Conservation (phyloP, 2,329 filamentous ascomycete genomes). For the Neonectria sp. region DNA sequence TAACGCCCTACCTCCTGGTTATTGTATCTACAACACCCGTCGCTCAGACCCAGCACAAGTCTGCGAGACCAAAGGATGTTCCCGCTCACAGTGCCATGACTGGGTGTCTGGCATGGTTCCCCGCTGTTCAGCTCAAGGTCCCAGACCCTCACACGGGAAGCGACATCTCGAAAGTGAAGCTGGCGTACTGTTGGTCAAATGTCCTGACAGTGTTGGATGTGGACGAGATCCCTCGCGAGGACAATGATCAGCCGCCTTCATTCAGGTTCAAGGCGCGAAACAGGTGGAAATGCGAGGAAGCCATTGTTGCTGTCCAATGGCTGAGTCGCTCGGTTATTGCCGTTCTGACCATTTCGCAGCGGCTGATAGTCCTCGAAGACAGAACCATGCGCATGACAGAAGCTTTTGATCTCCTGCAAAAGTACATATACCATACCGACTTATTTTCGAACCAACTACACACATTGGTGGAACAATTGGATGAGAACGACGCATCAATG, state of each 20-base stretch:
- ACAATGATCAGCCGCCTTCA: constrained; percentile 83
- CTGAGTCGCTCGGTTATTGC: constrained; percentile 92
- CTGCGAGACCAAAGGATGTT: constrained; percentile 90
- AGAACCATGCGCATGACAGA: constrained; percentile 91
- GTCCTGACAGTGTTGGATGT: constrained; percentile 95
- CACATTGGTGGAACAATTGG: constrained; percentile 86
- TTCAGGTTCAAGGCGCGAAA: constrained; percentile 87
- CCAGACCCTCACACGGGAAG: constrained; percentile 77
- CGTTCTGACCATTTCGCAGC: constrained; percentile 93
- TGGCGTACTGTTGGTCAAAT: constrained; percentile 99
- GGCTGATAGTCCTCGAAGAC: constrained; percentile 93
- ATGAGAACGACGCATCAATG: constrained; percentile 90
- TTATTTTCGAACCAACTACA: constrained; percentile 91
- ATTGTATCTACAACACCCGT: constrained; percentile 98
- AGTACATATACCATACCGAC: constrained; percentile 93
- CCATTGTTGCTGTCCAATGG: constrained; percentile 98
- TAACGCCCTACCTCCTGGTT: constrained; percentile 95
- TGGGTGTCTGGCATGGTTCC: constrained; percentile 97
- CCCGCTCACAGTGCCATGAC: constrained; percentile 92
- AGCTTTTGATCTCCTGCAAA: constrained; percentile 91
- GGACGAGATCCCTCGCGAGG: constrained; percentile 77
- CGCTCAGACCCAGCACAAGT: constrained; percentile 96
- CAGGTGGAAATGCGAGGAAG: constrained; percentile 93
- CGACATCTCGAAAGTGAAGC: constrained; percentile 83
- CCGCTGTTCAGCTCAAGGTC: constrained; percentile 91